Conservation (phyloP, 129 eudicot genomes). For the Gnaphalium uliginosum region DNA sequence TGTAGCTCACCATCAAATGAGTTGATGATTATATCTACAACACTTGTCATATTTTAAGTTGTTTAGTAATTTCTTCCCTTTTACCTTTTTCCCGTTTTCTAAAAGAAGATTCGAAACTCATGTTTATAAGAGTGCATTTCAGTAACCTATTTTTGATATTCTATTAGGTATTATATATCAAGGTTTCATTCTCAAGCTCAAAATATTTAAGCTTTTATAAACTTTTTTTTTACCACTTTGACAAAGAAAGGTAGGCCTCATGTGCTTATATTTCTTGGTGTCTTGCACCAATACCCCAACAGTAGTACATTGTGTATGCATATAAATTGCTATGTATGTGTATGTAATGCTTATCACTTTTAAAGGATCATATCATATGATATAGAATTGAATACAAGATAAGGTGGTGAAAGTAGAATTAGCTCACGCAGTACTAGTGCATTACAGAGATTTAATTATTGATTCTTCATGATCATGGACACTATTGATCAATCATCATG, state of each 20-base stretch:
- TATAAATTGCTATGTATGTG: constrained; percentile 30
- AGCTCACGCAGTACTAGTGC: constrained; percentile 19
- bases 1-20: constrained; percentile 58
- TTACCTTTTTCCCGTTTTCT: constrained; percentile 1
- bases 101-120: not conserved
- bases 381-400: constrained; percentile 16
- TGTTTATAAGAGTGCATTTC: not conserved
- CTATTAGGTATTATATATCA: not conserved
- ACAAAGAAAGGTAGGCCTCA: not conserved
- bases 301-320: constrained; percentile 26
- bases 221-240: not conserved
- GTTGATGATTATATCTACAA: constrained; percentile 57
- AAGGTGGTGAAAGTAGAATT: constrained; percentile 51
- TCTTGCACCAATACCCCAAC: constrained; percentile 14
- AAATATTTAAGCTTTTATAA: constrained; percentile 3
- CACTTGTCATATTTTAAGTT: constrained; percentile 59
- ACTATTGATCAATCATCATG: constrained; percentile 60
- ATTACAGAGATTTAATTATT: not conserved
- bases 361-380: constrained; percentile 34
- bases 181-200: constrained; percentile 8
- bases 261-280: not conserved
- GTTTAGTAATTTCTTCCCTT: constrained; percentile 37
- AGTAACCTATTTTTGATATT: not conserved
- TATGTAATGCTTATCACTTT: constrained; percentile 36
- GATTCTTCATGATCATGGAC: constrained; percentile 54